Base-by-base conservation (phyloP, 176 grass and related monocot genomes). In the Oryza longistaminata region DNA sequence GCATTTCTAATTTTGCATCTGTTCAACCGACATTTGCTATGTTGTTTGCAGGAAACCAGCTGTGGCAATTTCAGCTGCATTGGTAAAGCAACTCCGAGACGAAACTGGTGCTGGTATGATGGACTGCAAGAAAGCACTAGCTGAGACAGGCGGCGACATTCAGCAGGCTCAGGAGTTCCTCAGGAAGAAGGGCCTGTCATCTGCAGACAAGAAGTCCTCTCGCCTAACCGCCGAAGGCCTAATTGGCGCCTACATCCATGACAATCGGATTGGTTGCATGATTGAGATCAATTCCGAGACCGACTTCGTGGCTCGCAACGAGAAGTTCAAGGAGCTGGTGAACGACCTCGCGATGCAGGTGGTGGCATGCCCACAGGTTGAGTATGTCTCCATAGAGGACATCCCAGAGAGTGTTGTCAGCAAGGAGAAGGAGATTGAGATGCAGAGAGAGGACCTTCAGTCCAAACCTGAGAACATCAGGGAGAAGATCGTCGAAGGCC, bases 41-140 rank as follows among this genome's bases (percentile, higher is more conserved):
- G 19, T 68, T 76, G 75, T 49, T 93, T 89, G 40, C 91, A 98
- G 93, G 90, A 80, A 92, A 71, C 86, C 82, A 70, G 83, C 82
- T 61, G 87, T 90, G 76, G 81, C 84, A 33, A 75, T 99, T 83
- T 99, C 97, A 78, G 90, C 93, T 37, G 82, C 90, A 68, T 81
- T 99, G 81, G 97, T 99, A 64, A 99, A 96, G 81, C 91, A 94
- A 92, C 97, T 99, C 40, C 90, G 97, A 68, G 93, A 96, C 21
- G 97, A 99, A 86, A 99, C 97, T 17, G 97, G 97, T 6, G 97
- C 93, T 52, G 96, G 96, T 70, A 99, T 99, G 96, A 99, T 94
- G 96, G 96, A 99, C 44, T 99, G 93, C 92, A 99, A 99, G 84
- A 96, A 99, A 83, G 96, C 93, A 7, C 84, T 99, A 9, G 77